These are phyloP conservation scores for Puccinia triticina DNA, from an alignment of 1,284 basidiomycete species.

Conservation along the genomic window DNA sequence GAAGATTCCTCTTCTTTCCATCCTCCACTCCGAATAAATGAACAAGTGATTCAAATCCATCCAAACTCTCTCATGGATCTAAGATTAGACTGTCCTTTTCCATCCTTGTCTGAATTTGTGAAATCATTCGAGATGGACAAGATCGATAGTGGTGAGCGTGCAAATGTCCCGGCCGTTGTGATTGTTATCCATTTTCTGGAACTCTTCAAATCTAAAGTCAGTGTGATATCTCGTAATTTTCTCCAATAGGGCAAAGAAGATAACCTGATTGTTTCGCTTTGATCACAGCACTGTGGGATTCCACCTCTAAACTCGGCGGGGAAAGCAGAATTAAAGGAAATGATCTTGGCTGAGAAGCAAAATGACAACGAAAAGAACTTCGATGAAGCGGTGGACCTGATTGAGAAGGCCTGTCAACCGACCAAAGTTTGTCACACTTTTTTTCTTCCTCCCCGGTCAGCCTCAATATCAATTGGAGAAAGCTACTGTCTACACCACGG, in stretches of 20 bases:
- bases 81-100: slow-evolving; percentile 85
- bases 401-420: slow-evolving; percentile 66
- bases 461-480: too few species aligned
- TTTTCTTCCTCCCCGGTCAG: slow-evolving; percentile 56
- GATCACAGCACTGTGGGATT: slow-evolving; percentile 68
- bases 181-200: slow-evolving; percentile 80
- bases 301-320: slow-evolving; percentile 71
- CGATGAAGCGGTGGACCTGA: slow-evolving; percentile 76
- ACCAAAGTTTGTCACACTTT: slow-evolving; percentile 65
- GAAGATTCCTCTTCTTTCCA: too few species aligned
- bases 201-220: slow-evolving; percentile 74
- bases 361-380: slow-evolving; percentile 93
- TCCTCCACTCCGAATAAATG: too few species aligned
- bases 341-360: slow-evolving; percentile 67
- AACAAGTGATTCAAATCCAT: slow-evolving; percentile 85
- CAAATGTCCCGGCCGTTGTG: slow-evolving; percentile 81
- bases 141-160: slow-evolving; percentile 82
- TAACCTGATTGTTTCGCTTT: neutral
- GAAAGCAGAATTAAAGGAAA: slow-evolving; percentile 76
- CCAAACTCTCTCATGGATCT: slow-evolving; percentile 83
- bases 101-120: slow-evolving; percentile 73
- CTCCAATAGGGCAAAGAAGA: neutral
- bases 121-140: slow-evolving; percentile 71
- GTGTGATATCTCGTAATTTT: slow-evolving; percentile 55
- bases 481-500: too few species aligned